Conservation (phyloP, 2,329 filamentous ascomycete species). For the Cladophialophora bantiana region DNA sequence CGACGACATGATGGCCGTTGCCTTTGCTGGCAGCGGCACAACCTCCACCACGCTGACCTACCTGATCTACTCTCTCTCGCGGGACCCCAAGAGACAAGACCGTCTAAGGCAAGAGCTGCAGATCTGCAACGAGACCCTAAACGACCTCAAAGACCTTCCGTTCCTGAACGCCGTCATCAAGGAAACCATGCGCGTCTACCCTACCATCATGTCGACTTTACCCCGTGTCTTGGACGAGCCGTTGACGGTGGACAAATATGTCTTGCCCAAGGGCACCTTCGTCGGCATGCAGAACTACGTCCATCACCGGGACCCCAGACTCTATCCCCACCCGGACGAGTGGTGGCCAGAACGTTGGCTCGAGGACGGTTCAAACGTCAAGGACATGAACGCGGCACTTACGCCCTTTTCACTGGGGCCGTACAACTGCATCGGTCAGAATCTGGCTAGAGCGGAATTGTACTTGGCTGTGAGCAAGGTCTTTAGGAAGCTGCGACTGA, state of each 20-base stretch:
- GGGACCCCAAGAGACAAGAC: conserved; percentile 6
- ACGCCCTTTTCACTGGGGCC: conserved; percentile 43
- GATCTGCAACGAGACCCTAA: not conserved
- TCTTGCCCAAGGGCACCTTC: conserved; percentile 34
- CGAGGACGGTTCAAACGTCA: conserved; percentile 39
- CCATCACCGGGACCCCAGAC: conserved; percentile 31
- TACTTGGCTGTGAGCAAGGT: conserved; percentile 41
- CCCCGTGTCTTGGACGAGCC: conserved; percentile 30
- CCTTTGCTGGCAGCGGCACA: conserved; percentile 26
- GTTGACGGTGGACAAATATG: conserved; percentile 35
- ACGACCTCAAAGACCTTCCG: conserved; percentile 24
- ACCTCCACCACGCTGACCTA: conserved; percentile 26
- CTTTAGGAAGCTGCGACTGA: conserved; percentile 37
- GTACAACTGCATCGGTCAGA: conserved; percentile 43
- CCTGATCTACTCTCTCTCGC: conserved; percentile 17
- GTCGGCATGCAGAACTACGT: conserved; percentile 38
- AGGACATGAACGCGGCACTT: conserved; percentile 20
- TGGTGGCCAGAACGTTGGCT: conserved; percentile 41
- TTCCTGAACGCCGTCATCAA: conserved; percentile 38
- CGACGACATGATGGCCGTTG: conserved; percentile 24
- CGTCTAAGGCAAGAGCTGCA: conserved; percentile 20
- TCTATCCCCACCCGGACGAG: conserved; percentile 33
- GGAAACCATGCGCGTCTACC: conserved; percentile 40
- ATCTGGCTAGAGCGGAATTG: conserved; percentile 38
- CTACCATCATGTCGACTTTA: conserved; percentile 38